Evolutionary conservation across 225 moss, liverwort and hornwort species (phyloP).

Genomic region (Lunularia cruciata): DNA sequence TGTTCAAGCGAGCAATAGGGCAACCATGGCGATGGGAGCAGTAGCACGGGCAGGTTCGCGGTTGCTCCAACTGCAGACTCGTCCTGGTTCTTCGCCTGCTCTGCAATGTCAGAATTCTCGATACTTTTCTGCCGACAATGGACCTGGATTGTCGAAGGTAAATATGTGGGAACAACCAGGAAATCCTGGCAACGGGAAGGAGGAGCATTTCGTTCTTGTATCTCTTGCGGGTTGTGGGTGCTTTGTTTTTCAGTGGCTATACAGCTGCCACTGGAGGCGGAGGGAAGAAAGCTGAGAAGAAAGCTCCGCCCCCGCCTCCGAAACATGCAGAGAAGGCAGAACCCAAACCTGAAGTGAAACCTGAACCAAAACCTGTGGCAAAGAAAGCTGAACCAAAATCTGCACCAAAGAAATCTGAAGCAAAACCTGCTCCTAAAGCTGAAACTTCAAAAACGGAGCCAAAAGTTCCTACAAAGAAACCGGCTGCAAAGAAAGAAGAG

Average conservation of each 20-base stretch:
- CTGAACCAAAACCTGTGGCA: not conserved
- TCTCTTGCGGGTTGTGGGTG: constrained; percentile 45
- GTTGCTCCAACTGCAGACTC: not conserved
- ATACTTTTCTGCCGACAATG: constrained; percentile 23
- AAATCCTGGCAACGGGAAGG: constrained; percentile 81
- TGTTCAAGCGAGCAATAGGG: too few relatives aligned
- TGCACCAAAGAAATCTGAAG: not conserved
- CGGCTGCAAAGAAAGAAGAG: not conserved
- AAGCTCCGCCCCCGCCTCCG: too few relatives aligned
- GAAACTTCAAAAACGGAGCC: not conserved
- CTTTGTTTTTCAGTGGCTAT: constrained; percentile 38
- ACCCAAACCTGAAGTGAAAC: not conserved
- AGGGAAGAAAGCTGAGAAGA: not conserved
- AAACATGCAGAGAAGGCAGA: too few relatives aligned
- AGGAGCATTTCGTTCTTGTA: constrained; percentile 58
- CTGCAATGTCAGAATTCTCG: not conserved
- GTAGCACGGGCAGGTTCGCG: not conserved
- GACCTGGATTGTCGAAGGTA: constrained; percentile 56
- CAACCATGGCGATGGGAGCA: not conserved
- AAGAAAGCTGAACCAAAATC: not conserved
- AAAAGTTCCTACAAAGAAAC: not conserved
- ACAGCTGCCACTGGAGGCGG: constrained; percentile 29
- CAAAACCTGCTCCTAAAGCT: not conserved
- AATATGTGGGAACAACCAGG: constrained; percentile 72
- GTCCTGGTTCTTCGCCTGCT: not conserved